Conservation (phyloP, 176 grass and related monocot genomes). For the Saccharum officinarum region DNA sequence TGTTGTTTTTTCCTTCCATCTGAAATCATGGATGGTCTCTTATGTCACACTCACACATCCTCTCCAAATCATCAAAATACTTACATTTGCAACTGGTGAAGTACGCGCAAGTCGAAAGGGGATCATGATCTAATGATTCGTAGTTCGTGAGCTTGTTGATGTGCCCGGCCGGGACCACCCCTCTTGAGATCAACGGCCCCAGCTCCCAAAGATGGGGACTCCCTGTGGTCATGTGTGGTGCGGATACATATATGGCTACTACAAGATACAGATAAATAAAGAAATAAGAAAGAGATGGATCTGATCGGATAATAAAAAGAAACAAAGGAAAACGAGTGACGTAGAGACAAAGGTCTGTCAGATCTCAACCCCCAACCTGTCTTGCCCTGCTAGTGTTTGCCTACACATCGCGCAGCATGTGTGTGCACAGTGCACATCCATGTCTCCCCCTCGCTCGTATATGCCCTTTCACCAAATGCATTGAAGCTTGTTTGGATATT, state of each 20-base stretch:
- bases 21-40: no score
- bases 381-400: neutral
- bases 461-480: neutral
- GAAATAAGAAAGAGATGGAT: neutral
- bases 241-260: neutral
- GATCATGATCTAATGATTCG: neutral
- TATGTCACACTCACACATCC: no score
- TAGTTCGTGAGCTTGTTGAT: neutral
- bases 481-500: no score
- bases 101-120: neutral
- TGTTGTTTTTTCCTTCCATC: neutral
- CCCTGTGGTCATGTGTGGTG: neutral
- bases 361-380: neutral
- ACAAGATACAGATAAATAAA: neutral
- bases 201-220: slow-evolving; percentile 15
- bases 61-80: neutral
- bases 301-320: neutral
- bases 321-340: neutral
- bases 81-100: neutral
- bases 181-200: slow-evolving; percentile 37
- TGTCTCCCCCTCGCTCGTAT: neutral
- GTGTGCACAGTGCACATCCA: neutral
- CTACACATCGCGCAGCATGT: neutral
- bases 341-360: slow-evolving; percentile 30
- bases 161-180: slow-evolving; percentile 26